Base-by-base conservation (phyloP, 2,329 filamentous ascomycete genomes). In the Aureobasidium namibiae region DNA sequence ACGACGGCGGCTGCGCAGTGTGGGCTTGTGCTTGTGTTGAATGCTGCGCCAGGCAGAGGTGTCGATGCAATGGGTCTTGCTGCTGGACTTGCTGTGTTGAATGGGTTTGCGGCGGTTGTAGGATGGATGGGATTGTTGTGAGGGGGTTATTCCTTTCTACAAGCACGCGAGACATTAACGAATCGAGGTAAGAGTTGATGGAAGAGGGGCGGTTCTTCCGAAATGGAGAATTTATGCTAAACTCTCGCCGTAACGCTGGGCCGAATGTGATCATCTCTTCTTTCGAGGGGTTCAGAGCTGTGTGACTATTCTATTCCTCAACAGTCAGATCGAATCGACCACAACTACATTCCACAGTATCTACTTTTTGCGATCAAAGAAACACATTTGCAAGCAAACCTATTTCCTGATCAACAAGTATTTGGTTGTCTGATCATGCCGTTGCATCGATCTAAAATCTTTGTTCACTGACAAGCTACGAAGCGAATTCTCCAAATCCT, bases 11-110 rank as follows among this genome's bases (percentile, higher is more conserved):
- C 54, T 1, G 54, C 54, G 9, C 42, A 18, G 7, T 57, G 54
- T 48, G 54, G 54, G 7, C 41, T 57, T 48, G 54, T 57, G 31
- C 33, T 57, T 10, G 42, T 57, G 9, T 14, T 57, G 9, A 57
- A 57, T 33, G 42, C 11, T 14, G 54, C 54, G n/a, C 54, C 54
- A 1, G 54, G 39, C 0, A 45, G 52, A 18, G 52, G 21, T n/a
- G 39, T 34, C 2, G 29, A n/a, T 44, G 52, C 29, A 3, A 2
- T 56, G 1, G 52, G 39, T n/a, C 3, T 56, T 7, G 52, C 29
- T 34, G 52, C 29, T 24, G 52, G 38, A 24, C 4, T 45, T 14
- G 52, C 52, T 34, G 21, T 6, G n/a, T 8, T 56, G 1, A 56
- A 54, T 54, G 50, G 50, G 2, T 23, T 54, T 14, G 50, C 38